Percentiles rank a stretch among this genome's conserved stretches.
Evolutionary conservation across 129 eudicot genomes (phyloP).

Genomic region (Oenanthe sinensis): DNA sequence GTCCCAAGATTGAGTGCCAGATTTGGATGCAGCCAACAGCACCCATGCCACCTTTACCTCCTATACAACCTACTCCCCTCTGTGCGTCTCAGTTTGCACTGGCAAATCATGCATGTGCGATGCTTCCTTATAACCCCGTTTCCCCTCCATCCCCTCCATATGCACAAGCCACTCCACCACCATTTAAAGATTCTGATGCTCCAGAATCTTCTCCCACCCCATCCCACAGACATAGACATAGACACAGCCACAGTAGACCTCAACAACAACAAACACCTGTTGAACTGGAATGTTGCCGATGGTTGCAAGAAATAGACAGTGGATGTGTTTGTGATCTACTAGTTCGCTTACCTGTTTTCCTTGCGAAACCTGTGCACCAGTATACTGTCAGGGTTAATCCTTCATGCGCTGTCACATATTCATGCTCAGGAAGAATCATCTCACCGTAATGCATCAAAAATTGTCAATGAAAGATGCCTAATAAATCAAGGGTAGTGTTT

Average conservation of each 20-base stretch:
- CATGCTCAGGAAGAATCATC: conserved; percentile 49
- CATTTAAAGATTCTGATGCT: background rate
- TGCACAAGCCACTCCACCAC: background rate
- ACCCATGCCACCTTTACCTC: conserved; percentile 15
- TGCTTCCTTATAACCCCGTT: conserved; percentile 34
- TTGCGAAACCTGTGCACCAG: conserved; percentile 57
- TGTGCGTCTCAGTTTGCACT: conserved; percentile 63
- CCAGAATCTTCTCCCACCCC: background rate
- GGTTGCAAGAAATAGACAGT: conserved; percentile 56
- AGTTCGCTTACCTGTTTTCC: conserved; percentile 61
- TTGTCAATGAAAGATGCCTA: background rate
- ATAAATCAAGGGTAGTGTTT: background rate
- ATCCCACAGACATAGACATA: conserved; percentile 18
- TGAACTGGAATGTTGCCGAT: conserved; percentile 64
- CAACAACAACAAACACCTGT: conserved; percentile 16
- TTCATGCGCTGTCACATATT: conserved; percentile 46
- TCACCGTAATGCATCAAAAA: conserved; percentile 13
- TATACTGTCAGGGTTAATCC: conserved; percentile 42
- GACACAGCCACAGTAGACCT: background rate
- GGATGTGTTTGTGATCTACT: conserved; percentile 75
- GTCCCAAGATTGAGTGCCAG: conserved; percentile 29
- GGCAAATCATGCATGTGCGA: conserved; percentile 61
- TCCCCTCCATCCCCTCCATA: conserved; percentile 12
- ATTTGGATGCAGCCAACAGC: conserved; percentile 19
- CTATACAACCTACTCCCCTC: conserved; percentile 44